Evolutionary conservation across 2,329 filamentous ascomycete genomes (phyloP).

Genomic region (Rhynchosporium graminicola): DNA sequence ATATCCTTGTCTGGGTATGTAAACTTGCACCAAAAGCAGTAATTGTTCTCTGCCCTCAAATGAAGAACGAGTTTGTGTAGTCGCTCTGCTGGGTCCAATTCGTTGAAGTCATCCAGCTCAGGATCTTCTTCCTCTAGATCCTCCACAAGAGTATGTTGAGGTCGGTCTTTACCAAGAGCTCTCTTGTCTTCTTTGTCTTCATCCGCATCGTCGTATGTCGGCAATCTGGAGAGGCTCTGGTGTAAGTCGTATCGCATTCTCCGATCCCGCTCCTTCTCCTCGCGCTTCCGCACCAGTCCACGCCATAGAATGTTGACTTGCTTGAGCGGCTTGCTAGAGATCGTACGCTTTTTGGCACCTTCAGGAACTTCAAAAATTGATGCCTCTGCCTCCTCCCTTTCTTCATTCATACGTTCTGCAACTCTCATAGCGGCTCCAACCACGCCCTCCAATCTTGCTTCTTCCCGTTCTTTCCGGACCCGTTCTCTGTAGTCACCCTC

Average conservation of each 20-base stretch:
- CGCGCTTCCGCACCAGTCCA: slow-evolving; percentile 67
- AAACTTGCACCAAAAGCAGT: slow-evolving; percentile 97
- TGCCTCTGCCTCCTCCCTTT: slow-evolving; percentile 34
- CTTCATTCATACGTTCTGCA: slow-evolving; percentile 66
- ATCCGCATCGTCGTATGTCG: slow-evolving; percentile 67
- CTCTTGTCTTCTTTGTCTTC: slow-evolving; percentile 72
- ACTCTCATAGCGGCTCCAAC: slow-evolving; percentile 79
- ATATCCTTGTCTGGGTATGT: slow-evolving; percentile 71
- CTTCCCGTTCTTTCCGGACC: slow-evolving; percentile 69
- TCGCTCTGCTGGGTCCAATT: slow-evolving; percentile 64
- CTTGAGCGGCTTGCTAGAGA: slow-evolving; percentile 55
- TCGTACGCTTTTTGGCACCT: slow-evolving; percentile 38
- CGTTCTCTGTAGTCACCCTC: slow-evolving; percentile 74
- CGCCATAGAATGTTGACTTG: slow-evolving; percentile 80
- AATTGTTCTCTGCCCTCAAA: slow-evolving; percentile 70
- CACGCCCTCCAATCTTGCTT: slow-evolving; percentile 66
- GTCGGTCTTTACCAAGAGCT: slow-evolving; percentile 62
- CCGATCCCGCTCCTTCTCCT: slow-evolving; percentile 68
- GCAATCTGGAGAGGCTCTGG: slow-evolving; percentile 62
- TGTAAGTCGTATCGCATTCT: slow-evolving; percentile 66
- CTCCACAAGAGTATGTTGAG: slow-evolving; percentile 60
- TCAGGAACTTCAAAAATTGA: slow-evolving; percentile 1
- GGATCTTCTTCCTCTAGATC: slow-evolving; percentile 76
- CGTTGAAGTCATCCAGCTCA: slow-evolving; percentile 79
- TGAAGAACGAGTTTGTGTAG: slow-evolving; percentile 67